A percentile compares a stretch with the other conserved stretches of the same genome.
Evolutionary conservation across 179 eudicot species (phyloP).

Genomic region (Spinacia oleracea): DNA sequence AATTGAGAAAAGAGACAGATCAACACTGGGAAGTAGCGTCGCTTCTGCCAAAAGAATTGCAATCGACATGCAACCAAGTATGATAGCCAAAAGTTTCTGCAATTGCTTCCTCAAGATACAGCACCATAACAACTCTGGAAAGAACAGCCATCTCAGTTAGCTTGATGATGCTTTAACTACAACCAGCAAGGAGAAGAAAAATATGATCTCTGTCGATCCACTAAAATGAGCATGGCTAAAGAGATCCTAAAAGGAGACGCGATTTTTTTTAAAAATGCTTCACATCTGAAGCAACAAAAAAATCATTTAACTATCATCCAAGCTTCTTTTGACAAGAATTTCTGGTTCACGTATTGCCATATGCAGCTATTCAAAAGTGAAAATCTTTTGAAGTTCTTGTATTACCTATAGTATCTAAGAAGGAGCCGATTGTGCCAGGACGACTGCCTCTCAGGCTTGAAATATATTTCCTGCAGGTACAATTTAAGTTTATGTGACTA

Average conservation of each 20-base stretch:
- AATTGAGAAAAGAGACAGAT: conserved; percentile 82
- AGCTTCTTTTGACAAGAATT: background rate
- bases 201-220: background rate
- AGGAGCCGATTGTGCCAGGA: conserved; percentile 61
- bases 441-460: conserved; percentile 85
- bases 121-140: conserved; percentile 81
- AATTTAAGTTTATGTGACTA: conserved; percentile 9
- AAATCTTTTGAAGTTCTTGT: conserved; percentile 12
- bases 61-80: conserved; percentile 94
- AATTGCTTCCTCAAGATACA: conserved; percentile 73
- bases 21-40: conserved; percentile 74
- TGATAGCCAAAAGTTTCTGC: conserved; percentile 62
- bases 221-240: background rate
- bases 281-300: conserved; percentile 3
- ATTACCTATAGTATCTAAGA: conserved; percentile 67
- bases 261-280: background rate
- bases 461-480: conserved; percentile 70
- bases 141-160: conserved; percentile 13
- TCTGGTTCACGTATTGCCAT: background rate
- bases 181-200: background rate
- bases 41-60: conserved; percentile 98
- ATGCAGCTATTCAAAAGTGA: background rate
- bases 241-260: background rate
- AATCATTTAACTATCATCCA: background rate
- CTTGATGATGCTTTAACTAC: background rate